Conservation (phyloP, 2,329 filamentous ascomycete species). For the Podosphaera leucotricha region DNA sequence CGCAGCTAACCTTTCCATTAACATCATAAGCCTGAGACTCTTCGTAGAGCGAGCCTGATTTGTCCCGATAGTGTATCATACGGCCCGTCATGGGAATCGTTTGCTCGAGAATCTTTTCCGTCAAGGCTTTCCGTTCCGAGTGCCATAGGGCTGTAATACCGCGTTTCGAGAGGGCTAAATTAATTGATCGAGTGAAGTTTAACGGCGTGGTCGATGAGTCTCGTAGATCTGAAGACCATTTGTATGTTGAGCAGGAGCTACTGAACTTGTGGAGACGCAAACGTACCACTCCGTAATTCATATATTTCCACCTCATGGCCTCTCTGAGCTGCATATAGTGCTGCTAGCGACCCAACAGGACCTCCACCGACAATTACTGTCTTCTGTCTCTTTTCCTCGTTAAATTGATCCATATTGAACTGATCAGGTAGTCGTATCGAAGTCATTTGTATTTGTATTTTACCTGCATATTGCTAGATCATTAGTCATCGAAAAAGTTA, state of each 20-base stretch:
- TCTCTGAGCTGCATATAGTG: slow-evolving; percentile 71
- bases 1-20: slow-evolving; percentile 45
- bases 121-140: slow-evolving; percentile 39
- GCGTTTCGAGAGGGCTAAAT: slow-evolving; percentile 78
- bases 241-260: not conserved
- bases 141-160: slow-evolving; percentile 72
- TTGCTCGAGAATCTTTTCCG: slow-evolving; percentile 48
- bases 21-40: slow-evolving; percentile 76
- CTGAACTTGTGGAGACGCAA: not conserved
- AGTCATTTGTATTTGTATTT: no score
- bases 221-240: slow-evolving; percentile 44
- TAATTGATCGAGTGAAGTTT: slow-evolving; percentile 98
- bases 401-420: not conserved
- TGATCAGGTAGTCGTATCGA: no score
- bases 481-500: no score
- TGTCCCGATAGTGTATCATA: slow-evolving; percentile 67
- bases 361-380: slow-evolving; percentile 75
- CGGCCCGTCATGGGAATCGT: slow-evolving; percentile 88
- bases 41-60: slow-evolving; percentile 44
- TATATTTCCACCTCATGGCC: slow-evolving; percentile 86
- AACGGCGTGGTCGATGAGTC: slow-evolving; percentile 61
- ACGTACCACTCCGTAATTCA: slow-evolving; percentile 66
- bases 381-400: slow-evolving; percentile 11
- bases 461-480: no score
- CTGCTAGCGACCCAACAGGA: slow-evolving; percentile 77